Evolutionary conservation across 2,329 filamentous ascomycete species (phyloP), one percentile per base, ranked within the genome.

Genomic region (Monilinia fructigena): DNA sequence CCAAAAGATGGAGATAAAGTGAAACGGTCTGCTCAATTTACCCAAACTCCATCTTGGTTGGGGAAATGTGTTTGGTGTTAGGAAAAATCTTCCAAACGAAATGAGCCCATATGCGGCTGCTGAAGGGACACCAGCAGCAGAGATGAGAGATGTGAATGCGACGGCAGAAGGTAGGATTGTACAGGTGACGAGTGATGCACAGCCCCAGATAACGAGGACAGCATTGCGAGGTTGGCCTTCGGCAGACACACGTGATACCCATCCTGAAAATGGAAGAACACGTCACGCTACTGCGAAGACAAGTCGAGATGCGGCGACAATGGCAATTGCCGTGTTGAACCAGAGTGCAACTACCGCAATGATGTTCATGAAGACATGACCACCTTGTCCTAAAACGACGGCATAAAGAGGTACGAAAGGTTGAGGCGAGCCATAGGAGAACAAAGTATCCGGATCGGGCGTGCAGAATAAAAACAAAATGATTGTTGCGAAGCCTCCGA

Each of bases 281-380:
- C 63, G 55, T 69, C 68, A 54, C 68, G 68, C 68, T 47, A 69
- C 65, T 11, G 68, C 68, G 23, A 69, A 69, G 38, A 69, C 66
- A 31, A 69, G 66, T 28, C 68, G 42, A 38, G 68, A 69, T 16
- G 65, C 66, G 11, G 68, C 68, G 14, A 68, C 68, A 14, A 69
- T 64, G 16, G 68, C 64, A 18, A 69, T 68, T 6, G 68, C 64
- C 12, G 68, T 69, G 28, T 69, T 69, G 35, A 66, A 66, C 64
- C 64, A 66, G 40, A 66, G 55, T 35, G 62, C 68, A 18, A 66
- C 67, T 23, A 69, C 56, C 10, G 66, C 55, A 26, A 69, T 55
- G n/a, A 69, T 14, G 42, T 62, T 68, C 28, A 65, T 65, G 26
- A 68, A 61, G 23, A 69, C 47, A 28, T 69, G 68, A 8, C 62